A percentile compares a stretch with the other conserved stretches of the same genome.
phyloP scores from a whole-genome alignment of 345 rosid species.

The Citrus trifoliata region DNA sequence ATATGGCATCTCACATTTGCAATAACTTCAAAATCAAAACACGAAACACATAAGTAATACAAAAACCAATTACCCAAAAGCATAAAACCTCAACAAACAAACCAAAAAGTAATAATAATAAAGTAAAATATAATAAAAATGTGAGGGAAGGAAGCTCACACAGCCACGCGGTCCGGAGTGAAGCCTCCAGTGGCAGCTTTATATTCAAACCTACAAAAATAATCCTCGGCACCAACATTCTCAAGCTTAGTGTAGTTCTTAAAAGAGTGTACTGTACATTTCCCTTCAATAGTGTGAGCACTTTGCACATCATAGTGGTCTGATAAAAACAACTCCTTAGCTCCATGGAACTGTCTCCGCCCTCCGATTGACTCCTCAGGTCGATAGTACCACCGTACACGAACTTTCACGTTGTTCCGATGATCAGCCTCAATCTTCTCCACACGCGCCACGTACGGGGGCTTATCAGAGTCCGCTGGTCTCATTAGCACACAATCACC shows the following conservation, averaged over 20 bases:
- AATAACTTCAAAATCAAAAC: slow-evolving; percentile 54
- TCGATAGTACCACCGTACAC: slow-evolving; percentile 77
- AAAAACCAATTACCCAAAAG: background rate
- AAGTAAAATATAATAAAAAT: no score
- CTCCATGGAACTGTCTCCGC: slow-evolving; percentile 83
- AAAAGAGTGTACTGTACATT: slow-evolving; percentile 77
- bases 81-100: background rate
- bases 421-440: slow-evolving; percentile 81
- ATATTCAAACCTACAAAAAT: slow-evolving; percentile 75
- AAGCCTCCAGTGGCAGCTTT: slow-evolving; percentile 82
- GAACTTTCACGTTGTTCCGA: slow-evolving; percentile 71
- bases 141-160: slow-evolving; percentile 43
- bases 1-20: slow-evolving; percentile 90
- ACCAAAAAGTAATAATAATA: background rate
- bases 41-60: background rate
- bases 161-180: slow-evolving; percentile 84
- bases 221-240: slow-evolving; percentile 82
- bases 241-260: slow-evolving; percentile 82
- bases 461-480: slow-evolving; percentile 73
- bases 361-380: slow-evolving; percentile 93
- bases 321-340: slow-evolving; percentile 75
- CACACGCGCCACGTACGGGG: slow-evolving; percentile 79
- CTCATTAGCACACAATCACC: slow-evolving; percentile 87
- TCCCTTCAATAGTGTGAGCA: slow-evolving; percentile 81
- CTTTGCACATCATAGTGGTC: slow-evolving; percentile 79